These are phyloP conservation scores for Rhamnella rubrinervis DNA, from an alignment of 331 rosid species.

Conservation along the genomic window DNA sequence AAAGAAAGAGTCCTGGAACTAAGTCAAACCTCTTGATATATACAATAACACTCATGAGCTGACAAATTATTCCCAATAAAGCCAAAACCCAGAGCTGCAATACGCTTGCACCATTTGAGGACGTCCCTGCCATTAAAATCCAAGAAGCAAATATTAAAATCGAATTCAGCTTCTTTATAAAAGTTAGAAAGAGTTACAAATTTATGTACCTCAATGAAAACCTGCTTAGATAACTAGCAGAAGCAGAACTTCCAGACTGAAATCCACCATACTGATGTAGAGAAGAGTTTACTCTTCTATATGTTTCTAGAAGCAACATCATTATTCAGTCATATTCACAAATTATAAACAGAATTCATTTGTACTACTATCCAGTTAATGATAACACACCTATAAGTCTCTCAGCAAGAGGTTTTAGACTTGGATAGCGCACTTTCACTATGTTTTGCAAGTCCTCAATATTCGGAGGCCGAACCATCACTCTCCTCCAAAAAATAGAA, in stretches of 20 bases:
- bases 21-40: conserved; percentile 72
- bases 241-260: conserved; percentile 38
- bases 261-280: conserved; percentile 45
- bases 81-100: conserved; percentile 50
- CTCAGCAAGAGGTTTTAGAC: conserved; percentile 46
- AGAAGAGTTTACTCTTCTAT: conserved; percentile 51
- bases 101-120: conserved; percentile 94
- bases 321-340: conserved; percentile 14
- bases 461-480: conserved; percentile 58
- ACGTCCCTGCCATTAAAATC: conserved; percentile 68
- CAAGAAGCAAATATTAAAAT: conserved; percentile 13
- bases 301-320: conserved; percentile 61
- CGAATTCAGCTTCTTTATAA: conserved; percentile 3
- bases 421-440: conserved; percentile 55
- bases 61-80: conserved; percentile 50
- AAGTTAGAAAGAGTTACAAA: conserved; percentile 2
- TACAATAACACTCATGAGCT: conserved; percentile 42
- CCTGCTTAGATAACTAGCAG: conserved; percentile 43
- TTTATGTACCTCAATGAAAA: conserved; percentile 70
- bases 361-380: not conserved
- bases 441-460: conserved; percentile 60
- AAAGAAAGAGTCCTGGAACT: not conserved
- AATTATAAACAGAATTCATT: not conserved
- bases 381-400: conserved; percentile 60
- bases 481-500: conserved; percentile 76